Base-by-base conservation (phyloP, 2,329 filamentous ascomycete species). In the Colletotrichum sp. region DNA sequence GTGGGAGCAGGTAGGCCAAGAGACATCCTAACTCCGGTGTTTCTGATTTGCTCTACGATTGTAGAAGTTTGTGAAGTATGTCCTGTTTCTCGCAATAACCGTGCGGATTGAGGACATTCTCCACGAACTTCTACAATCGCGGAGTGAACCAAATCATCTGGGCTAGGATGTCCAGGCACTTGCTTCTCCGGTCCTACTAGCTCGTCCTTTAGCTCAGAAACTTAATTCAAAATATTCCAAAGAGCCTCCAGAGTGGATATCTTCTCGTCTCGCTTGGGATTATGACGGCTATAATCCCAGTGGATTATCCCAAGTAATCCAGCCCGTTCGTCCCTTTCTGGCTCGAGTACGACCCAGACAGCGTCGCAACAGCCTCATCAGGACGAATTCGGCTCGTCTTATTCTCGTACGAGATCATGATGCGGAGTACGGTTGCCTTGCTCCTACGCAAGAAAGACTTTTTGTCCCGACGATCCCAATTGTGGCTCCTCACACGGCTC, bases 391-490 rank as follows among this genome's bases (percentile, higher is more conserved):
- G 59, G 59, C 49, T 62, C 22, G 44, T 34, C 39, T 61, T 25
- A 39, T 12, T 44, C 64, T 49, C 22, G 44, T 59, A 29, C 70
- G 44, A 69, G 70, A n/a, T n/a, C 32, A 15, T 11, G 8, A 25
- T 71, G 29, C 55, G 49, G 57, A 63, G 63, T 61, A 32, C 61
- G 27, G 44, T 39, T 27, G 32, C 70, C 44, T 15, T 25, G 19
- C 13, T n/a, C 36, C n/a, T 44, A 36, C 15, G 32, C 57, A 57
- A 65, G 39, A 73, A 59, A 44, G 64, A 25, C 44, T 16, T 52
- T 52, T 52, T 52, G 44, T 52, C 44, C 30, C 12, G 74, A 32
- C 30, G 64, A 76, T 76, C 74, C 57, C 49, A 76, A 76, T 76
- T 27, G 64, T 59, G 44, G 64, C 19, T 32, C 44, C 34, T 19